phyloP scores from a whole-genome alignment of 345 rosid genomes.

The Heritiera fomes region DNA sequence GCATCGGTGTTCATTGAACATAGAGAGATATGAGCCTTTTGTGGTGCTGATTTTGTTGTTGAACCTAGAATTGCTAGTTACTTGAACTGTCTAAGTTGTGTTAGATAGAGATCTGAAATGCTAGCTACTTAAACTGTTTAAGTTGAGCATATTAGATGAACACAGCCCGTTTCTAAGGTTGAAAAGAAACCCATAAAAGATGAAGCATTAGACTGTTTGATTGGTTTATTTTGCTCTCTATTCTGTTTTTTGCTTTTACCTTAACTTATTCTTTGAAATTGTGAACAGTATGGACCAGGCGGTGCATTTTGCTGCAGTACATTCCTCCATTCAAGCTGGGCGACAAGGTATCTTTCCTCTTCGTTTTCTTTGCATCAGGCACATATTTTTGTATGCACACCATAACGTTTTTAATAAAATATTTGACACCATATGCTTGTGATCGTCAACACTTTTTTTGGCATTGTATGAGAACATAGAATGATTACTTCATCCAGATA shows the following conservation, averaged over 20 bases:
- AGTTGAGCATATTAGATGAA: no score
- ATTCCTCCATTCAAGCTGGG: constrained; percentile 69
- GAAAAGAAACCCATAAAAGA: no score
- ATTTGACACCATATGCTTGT: no score
- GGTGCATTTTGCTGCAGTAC: constrained; percentile 96
- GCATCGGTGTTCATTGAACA: constrained; percentile 73
- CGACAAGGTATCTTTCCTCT: constrained; percentile 27
- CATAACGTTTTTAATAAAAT: no score
- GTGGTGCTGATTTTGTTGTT: neutral
- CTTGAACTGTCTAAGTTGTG: no score
- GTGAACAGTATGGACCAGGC: constrained; percentile 71
- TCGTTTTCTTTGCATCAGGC: neutral
- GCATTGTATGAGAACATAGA: no score
- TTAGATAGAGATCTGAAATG: no score
- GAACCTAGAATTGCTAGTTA: neutral
- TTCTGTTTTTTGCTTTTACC: neutral
- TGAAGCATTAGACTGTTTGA: no score
- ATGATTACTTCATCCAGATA: constrained; percentile 49
- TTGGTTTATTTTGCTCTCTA: no score
- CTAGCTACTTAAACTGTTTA: no score
- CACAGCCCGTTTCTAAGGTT: no score
- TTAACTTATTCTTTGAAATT: neutral
- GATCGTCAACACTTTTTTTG: no score
- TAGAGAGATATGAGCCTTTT: constrained; percentile 33
- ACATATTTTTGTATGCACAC: neutral